Evolutionary conservation across 148 eudicot genomes (phyloP).

Genomic region (Heliamphora exappendiculata): DNA sequence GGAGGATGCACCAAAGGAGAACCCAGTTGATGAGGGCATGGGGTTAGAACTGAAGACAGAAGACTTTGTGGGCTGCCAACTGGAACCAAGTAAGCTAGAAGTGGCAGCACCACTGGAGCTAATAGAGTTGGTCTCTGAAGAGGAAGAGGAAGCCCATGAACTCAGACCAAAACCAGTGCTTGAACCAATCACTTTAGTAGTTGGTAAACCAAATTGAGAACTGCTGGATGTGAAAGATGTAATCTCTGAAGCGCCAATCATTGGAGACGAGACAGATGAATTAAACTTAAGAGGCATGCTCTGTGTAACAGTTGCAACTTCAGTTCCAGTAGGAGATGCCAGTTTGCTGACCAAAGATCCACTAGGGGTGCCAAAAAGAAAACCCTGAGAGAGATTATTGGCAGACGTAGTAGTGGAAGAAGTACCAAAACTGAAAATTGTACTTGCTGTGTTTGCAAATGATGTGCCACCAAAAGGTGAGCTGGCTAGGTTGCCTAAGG

Average conservation of each 20-base stretch:
- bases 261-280: constrained; percentile 17
- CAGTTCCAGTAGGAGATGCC: constrained; percentile 17
- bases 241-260: constrained; percentile 21
- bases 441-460: constrained; percentile 21
- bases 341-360: constrained; percentile 22
- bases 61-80: constrained; percentile 31
- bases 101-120: constrained; percentile 27
- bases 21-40: constrained; percentile 24
- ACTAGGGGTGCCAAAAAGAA: constrained; percentile 19
- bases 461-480: constrained; percentile 21
- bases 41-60: constrained; percentile 23
- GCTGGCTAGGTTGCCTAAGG: constrained; percentile 25
- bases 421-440: constrained; percentile 31
- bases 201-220: constrained; percentile 16
- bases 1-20: constrained; percentile 45
- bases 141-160: constrained; percentile 21
- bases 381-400: constrained; percentile 20
- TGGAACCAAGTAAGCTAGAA: constrained; percentile 28
- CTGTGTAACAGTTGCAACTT: constrained; percentile 19
- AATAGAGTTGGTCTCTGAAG: constrained; percentile 16
- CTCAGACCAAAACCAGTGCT: constrained; percentile 26
- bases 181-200: constrained; percentile 20
- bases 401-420: constrained; percentile 18
- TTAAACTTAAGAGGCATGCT: constrained; percentile 21
- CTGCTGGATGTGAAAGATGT: constrained; percentile 3